These are phyloP conservation scores for Kockovaella imperatae DNA, from an alignment of 768 basidiomycete genomes.

Conservation along the genomic window DNA sequence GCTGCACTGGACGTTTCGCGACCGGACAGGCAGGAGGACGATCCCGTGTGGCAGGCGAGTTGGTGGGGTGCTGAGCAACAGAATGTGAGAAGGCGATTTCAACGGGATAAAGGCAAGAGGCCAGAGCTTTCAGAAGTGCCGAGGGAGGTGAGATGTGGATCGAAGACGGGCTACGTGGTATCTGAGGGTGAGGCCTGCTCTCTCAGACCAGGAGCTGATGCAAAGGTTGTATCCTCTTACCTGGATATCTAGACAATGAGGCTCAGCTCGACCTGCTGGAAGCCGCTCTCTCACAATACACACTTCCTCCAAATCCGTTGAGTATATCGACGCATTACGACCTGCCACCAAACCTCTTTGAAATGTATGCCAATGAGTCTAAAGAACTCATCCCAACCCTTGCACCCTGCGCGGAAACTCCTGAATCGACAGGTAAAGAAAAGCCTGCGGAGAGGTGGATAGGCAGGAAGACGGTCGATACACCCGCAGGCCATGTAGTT, in stretches of 20 bases:
- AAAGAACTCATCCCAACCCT: constrained; percentile 22
- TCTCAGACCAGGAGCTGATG: neutral
- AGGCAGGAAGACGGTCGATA: constrained; percentile 57
- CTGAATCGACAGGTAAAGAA: neutral
- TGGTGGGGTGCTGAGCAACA: constrained; percentile 28
- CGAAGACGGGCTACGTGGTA: constrained; percentile 23
- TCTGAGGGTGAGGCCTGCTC: constrained; percentile 21
- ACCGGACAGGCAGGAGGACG: constrained; percentile 22
- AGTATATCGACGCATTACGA: constrained; percentile 81
- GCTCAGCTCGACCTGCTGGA: constrained; percentile 63
- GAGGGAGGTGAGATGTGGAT: constrained; percentile 12
- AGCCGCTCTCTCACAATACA: constrained; percentile 70
- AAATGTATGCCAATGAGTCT: constrained; percentile 44
- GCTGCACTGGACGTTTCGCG: constrained; percentile 33
- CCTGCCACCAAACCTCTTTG: constrained; percentile 76
- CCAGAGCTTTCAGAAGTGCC: constrained; percentile 1
- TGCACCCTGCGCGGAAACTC: constrained; percentile 7
- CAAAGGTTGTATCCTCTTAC: constrained; percentile 75
- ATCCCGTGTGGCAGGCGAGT: constrained; percentile 31
- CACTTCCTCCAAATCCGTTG: constrained; percentile 72
- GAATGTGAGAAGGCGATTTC: constrained; percentile 1
- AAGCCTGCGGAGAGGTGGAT: constrained; percentile 48
- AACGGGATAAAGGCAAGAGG: constrained; percentile 25
- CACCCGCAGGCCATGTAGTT: constrained; percentile 57
- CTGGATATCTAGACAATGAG: constrained; percentile 57